phyloP scores from a whole-genome alignment of 1,284 basidiomycete species.

The Puccinia horiana region DNA sequence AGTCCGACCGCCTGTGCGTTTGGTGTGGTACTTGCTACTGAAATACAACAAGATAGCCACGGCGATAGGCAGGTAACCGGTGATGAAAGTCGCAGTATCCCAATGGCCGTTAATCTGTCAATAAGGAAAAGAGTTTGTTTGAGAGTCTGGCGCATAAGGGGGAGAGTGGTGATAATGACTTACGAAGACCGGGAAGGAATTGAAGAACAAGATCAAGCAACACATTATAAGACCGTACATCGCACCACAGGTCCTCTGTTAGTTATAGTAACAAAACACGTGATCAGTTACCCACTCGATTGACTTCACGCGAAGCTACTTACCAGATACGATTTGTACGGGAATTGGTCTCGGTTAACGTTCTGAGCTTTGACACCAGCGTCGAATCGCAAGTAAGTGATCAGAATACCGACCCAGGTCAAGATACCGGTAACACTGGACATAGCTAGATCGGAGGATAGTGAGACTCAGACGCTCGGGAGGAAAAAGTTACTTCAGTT shows the following conservation, averaged over 20 bases:
- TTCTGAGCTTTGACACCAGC: conserved; percentile 74
- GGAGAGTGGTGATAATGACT: background rate
- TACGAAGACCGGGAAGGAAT: conserved; percentile 57
- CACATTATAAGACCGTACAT: conserved; percentile 67
- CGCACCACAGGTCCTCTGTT: conserved; percentile 61
- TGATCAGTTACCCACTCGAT: background rate
- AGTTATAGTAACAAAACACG: background rate
- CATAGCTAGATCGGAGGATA: conserved; percentile 63
- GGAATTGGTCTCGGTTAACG: conserved; percentile 68
- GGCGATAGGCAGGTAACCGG: conserved; percentile 48
- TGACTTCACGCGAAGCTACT: conserved; percentile 54
- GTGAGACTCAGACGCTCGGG: conserved; percentile 60
- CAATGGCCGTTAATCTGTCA: conserved; percentile 63
- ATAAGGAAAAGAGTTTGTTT: conserved; percentile 71
- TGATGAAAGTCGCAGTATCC: conserved; percentile 54
- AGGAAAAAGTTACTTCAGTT: conserved; percentile 49
- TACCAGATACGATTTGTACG: conserved; percentile 67
- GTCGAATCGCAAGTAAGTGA: conserved; percentile 79
- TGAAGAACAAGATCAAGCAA: conserved; percentile 70
- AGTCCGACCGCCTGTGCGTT: background rate
- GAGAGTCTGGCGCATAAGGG: background rate
- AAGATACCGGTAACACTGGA: conserved; percentile 66
- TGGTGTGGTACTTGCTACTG: background rate
- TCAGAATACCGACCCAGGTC: conserved; percentile 79
- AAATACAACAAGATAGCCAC: background rate